Percentiles rank a stretch among this genome's conserved stretches.
Evolutionary conservation across 2,329 filamentous ascomycete genomes (phyloP).

Genomic region (Helminthosporium solani): DNA sequence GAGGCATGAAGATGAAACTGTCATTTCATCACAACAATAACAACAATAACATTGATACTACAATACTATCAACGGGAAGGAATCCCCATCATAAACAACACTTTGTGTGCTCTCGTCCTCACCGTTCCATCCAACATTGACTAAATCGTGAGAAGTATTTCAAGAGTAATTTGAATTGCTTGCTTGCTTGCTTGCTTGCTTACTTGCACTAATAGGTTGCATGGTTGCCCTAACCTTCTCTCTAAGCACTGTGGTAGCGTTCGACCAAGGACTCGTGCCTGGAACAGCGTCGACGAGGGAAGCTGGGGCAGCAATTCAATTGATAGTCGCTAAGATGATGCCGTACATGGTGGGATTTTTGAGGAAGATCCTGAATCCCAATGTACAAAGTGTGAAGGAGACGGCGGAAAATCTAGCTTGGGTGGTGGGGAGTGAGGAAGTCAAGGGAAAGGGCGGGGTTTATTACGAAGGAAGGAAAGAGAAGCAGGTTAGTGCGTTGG

Average conservation of each 20-base stretch:
- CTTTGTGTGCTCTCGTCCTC: too few species aligned
- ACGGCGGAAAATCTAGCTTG: constrained; percentile 46
- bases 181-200: too few species aligned
- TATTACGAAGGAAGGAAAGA: constrained; percentile 50
- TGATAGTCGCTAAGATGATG: constrained; percentile 41
- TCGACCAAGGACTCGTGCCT: constrained; percentile 54
- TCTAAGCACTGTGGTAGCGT: constrained; percentile 42
- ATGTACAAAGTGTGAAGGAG: constrained; percentile 44
- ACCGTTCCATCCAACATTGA: too few species aligned
- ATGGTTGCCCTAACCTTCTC: too few species aligned
- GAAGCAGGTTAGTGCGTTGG: constrained; percentile 47
- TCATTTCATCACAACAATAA: too few species aligned
- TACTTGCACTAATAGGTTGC: too few species aligned
- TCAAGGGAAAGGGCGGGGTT: constrained; percentile 39
- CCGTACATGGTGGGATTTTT: constrained; percentile 42
- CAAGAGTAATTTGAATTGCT: too few species aligned
- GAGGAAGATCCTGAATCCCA: constrained; percentile 29
- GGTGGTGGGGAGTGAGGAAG: constrained; percentile 41
- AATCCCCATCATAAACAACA: too few species aligned
- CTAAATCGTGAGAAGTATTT: too few species aligned
- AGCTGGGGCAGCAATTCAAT: constrained; percentile 23
- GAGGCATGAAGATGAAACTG: too few species aligned
- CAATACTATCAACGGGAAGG: too few species aligned
- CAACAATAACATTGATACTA: too few species aligned
- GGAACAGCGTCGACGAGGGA: constrained; percentile 48